Evolutionary conservation across 2,329 filamentous ascomycete species (phyloP).

Genomic region (Sphaerulina vaccinii): DNA sequence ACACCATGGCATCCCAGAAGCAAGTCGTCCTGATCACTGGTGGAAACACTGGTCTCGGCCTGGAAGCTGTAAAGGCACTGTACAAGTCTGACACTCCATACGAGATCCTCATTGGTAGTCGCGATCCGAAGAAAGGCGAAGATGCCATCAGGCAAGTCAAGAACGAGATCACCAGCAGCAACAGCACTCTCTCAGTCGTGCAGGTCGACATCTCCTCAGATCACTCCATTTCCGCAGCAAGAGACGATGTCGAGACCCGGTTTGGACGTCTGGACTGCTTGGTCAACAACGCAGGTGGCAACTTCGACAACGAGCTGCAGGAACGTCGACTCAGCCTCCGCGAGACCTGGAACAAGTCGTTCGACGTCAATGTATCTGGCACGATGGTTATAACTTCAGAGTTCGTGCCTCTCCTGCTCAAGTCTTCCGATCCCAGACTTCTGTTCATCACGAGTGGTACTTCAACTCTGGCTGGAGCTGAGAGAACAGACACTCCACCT

Average conservation of each 20-base stretch:
- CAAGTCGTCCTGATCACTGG: conserved; percentile 59
- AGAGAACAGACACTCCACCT: conserved; percentile 30
- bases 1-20: conserved; percentile 34
- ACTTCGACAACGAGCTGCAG: conserved; percentile 44
- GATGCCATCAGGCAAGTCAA: conserved; percentile 46
- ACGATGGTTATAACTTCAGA: conserved; percentile 41
- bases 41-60: conserved; percentile 58
- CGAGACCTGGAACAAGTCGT: conserved; percentile 39
- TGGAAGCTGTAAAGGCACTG: conserved; percentile 57
- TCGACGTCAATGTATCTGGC: conserved; percentile 42
- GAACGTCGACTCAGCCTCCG: conserved; percentile 36
- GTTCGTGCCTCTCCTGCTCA: conserved; percentile 41
- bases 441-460: conserved; percentile 46
- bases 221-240: conserved; percentile 50
- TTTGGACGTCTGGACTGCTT: conserved; percentile 53
- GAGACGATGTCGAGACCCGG: conserved; percentile 43
- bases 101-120: conserved; percentile 56
- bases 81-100: conserved; percentile 51
- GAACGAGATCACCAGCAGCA: conserved; percentile 42
- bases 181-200: conserved; percentile 48
- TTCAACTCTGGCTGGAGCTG: conserved; percentile 40
- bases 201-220: conserved; percentile 57
- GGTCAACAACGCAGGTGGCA: conserved; percentile 57
- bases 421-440: conserved; percentile 38
- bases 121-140: conserved; percentile 53